phyloP scores from a whole-genome alignment of 208 protist genomes.

The Trichomonas vaginalis region DNA sequence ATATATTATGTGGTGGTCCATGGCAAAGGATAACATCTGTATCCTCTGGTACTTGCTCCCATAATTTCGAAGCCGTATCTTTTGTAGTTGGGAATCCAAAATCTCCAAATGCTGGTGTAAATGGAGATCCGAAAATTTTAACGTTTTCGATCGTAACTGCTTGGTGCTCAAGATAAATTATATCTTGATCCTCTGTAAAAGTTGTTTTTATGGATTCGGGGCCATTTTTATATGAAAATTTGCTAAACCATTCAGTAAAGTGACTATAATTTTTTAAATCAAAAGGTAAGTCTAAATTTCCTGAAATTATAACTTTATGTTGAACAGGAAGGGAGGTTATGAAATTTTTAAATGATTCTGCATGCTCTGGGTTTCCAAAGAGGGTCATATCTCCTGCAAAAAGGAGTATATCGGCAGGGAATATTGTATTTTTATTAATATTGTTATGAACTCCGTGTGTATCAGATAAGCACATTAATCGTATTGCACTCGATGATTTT shows the following conservation, averaged over 20 bases:
- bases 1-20: not conserved
- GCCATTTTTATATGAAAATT: not conserved
- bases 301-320: not conserved
- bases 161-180: slow-evolving; percentile 14
- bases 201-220: not conserved
- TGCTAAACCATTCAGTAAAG: not conserved
- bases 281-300: not conserved
- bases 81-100: not conserved
- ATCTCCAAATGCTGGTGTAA: not conserved
- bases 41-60: not conserved
- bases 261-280: not conserved
- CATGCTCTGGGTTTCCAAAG: not conserved
- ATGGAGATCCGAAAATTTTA: slow-evolving; percentile 13
- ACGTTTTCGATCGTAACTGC: not conserved
- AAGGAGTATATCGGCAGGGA: not conserved
- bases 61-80: not conserved
- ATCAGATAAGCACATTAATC: not conserved
- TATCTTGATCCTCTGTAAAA: not conserved
- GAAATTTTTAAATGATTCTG: not conserved
- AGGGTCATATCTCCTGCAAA: not conserved
- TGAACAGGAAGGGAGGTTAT: not conserved
- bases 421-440: not conserved
- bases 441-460: not conserved
- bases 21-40: not conserved
- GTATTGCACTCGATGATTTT: not conserved